Base-by-base conservation (phyloP, 2,329 filamentous ascomycete species). In the Curvularia sp. region DNA sequence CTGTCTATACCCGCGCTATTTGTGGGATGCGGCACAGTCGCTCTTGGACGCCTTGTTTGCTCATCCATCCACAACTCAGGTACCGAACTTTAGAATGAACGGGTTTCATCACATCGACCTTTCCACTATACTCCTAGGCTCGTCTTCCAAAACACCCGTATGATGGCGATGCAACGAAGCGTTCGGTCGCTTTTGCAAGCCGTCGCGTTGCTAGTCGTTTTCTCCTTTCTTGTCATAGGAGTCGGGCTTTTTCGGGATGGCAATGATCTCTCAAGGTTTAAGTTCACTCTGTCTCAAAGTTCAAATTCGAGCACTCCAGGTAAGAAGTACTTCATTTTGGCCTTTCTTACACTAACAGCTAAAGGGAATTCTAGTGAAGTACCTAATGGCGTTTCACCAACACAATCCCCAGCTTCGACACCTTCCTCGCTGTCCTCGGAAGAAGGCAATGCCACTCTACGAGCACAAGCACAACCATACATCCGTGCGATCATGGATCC, bases 401-500 rank as follows among this genome's bases (percentile, higher is more conserved):
- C 3, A 48, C 30, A 48, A 18, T 5, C 46, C 13, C 19, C 46
- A 36, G 15, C 9, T 5, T 10, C 28, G 8, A 25, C 19, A 36
- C 39, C 52, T 27, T 41, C 55, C 32, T 47, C 49, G 32, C 47
- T 28, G 38, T 30, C 53, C 36, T 45, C 53, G 45, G 57, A 47
- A 19, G 53, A 58, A 60, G 53, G 43, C 25, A 63, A 66, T 54
- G 45, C 56, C 12, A 66, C 60, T 28, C 53, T 63, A 13, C 48
- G 63, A 19, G 59, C 55, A 13, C 53, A 64, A 48, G 51, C 57
- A 53, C 55, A 57, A 49, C 7, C 59, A 39, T 68, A 66, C 50
- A 49, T 65, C 9, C 53, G 60, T 10, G 64, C 67, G 18, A 68
- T 70, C 53, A 59, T 67, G 39, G 50, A 66, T 52, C 43, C 64